Evolutionary conservation across 495 filamentous ascomycete species (phyloP), one percentile per base, ranked within the genome.

Genomic region (Penicillium tannophilum): DNA sequence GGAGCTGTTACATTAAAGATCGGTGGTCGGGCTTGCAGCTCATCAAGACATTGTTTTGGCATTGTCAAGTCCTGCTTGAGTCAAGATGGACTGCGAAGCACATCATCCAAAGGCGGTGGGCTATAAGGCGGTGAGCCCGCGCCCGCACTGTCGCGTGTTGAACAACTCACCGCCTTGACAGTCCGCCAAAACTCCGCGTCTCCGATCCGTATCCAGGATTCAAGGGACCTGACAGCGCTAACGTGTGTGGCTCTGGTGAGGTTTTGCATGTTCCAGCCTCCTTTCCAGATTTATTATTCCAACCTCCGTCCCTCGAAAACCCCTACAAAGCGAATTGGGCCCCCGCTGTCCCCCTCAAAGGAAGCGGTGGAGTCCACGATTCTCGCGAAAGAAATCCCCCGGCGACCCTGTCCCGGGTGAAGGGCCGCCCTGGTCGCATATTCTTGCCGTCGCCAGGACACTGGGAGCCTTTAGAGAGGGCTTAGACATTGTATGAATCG

Each of bases 151-250:
- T 26, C 45, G 19, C 23, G 20, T 28, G 20, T 36, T 36, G 12
- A 36, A 12, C 33, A n/a, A 3, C 14, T 49, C 46, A 49, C 46
- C 46, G 46, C 46, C 46, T 31, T 31, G 14, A 30, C 5, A 49
- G 36, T 65, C 35, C 58, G 56, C 59, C 56, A 55, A 50, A 65
- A 63, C 60, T 64, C 65, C 63, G 65, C 61, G 61, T 58, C 68
- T 41, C 55, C 62, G 65, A 68, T 58, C 59, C 55, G 48, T 53
- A 28, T 19, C 41, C 35, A 53, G 53, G 54, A 52, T 55, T 62
- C 58, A 52, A 64, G 55, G 62, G 58, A 63, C 46, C 58, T 44
- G 7, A 31, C 49, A 48, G 19, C 20, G 45, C 17, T 55, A 58
- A 46, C 33, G 28, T 47, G 33, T 49, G 20, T 46, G 47, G n/a